A percentile compares a stretch with the other conserved stretches of the same genome.
These are phyloP conservation scores for Asterophora parasitica DNA, from an alignment of 768 basidiomycete genomes.

Conservation along the genomic window DNA sequence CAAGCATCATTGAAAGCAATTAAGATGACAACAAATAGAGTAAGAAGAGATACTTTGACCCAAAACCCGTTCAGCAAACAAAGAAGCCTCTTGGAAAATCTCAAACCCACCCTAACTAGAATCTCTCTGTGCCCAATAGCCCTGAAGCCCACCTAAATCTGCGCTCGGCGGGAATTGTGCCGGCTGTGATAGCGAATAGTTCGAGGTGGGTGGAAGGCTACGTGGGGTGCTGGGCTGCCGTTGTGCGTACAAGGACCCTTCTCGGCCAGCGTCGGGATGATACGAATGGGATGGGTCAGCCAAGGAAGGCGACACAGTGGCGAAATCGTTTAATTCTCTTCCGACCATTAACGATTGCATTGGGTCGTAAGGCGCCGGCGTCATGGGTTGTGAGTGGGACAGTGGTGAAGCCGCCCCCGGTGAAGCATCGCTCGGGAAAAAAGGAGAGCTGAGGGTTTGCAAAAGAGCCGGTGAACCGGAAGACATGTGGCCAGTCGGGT, in stretches of 20 bases:
- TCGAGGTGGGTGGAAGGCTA: slow-evolving; percentile 15
- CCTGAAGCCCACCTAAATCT: slow-evolving; percentile 9
- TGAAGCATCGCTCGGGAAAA: slow-evolving; percentile 41
- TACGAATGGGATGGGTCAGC: slow-evolving; percentile 24
- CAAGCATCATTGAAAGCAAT: slow-evolving; percentile 4
- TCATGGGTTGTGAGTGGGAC: slow-evolving; percentile 13
- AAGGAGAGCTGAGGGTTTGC: slow-evolving; percentile 54
- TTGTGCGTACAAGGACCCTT: slow-evolving; percentile 16
- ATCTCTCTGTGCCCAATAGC: slow-evolving; percentile 19
- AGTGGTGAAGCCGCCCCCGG: slow-evolving; percentile 28
- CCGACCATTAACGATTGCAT: slow-evolving; percentile 18
- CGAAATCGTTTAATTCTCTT: slow-evolving; percentile 18
- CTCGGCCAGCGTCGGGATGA: slow-evolving; percentile 11
- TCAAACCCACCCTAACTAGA: not conserved
- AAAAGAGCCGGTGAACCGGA: slow-evolving; percentile 26
- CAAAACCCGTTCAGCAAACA: not conserved
- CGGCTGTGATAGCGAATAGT: slow-evolving; percentile 17
- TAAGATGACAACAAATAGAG: slow-evolving; percentile 1
- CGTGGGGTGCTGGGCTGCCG: slow-evolving; percentile 15
- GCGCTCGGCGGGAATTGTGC: slow-evolving; percentile 8
- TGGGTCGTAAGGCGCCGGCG: slow-evolving; percentile 26
- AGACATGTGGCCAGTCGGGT: slow-evolving; percentile 15
- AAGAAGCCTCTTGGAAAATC: not conserved
- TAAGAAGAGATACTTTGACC: not conserved
- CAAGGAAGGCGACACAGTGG: slow-evolving; percentile 24